phyloP scores from a whole-genome alignment of 495 filamentous ascomycete genomes.

The Podospora tetraspora region DNA sequence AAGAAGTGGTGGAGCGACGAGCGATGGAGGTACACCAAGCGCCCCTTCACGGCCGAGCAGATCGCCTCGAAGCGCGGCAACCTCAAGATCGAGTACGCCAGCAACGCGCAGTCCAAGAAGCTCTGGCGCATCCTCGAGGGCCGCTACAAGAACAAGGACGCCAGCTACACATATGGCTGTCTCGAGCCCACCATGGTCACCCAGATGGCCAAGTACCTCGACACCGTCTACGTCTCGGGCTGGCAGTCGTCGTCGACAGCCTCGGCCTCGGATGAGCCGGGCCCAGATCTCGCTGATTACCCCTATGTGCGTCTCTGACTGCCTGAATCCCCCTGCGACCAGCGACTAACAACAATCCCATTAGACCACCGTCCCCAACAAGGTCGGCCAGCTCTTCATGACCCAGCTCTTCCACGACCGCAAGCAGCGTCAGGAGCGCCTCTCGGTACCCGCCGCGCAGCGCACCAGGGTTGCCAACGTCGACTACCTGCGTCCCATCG shows the following conservation, averaged over 20 bases:
- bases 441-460: conserved; percentile 68
- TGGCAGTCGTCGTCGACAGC: conserved; percentile 98
- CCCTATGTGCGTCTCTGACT: conserved; percentile 63
- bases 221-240: conserved; percentile 97
- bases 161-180: conserved; percentile 93
- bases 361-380: conserved; percentile 95
- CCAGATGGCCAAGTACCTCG: conserved; percentile 98
- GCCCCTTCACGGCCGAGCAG: conserved; percentile 92
- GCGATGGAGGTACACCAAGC: conserved; percentile 87
- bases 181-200: conserved; percentile 97
- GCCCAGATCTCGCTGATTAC: conserved; percentile 96
- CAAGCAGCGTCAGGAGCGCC: conserved; percentile 92
- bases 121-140: conserved; percentile 84
- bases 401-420: conserved; percentile 99
- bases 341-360: background rate
- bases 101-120: conserved; percentile 86
- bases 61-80: conserved; percentile 93
- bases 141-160: conserved; percentile 79
- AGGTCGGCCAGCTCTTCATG: conserved; percentile 94
- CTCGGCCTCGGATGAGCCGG: conserved; percentile 88
- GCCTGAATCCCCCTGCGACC: background rate
- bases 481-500: conserved; percentile 92
- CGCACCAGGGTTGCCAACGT: conserved; percentile 72
- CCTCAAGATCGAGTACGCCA: conserved; percentile 86
- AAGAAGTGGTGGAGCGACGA: conserved; percentile 92